These are phyloP conservation scores for Fagopyrum tataricum DNA, from an alignment of 148 eudicot species.

Conservation along the genomic window DNA sequence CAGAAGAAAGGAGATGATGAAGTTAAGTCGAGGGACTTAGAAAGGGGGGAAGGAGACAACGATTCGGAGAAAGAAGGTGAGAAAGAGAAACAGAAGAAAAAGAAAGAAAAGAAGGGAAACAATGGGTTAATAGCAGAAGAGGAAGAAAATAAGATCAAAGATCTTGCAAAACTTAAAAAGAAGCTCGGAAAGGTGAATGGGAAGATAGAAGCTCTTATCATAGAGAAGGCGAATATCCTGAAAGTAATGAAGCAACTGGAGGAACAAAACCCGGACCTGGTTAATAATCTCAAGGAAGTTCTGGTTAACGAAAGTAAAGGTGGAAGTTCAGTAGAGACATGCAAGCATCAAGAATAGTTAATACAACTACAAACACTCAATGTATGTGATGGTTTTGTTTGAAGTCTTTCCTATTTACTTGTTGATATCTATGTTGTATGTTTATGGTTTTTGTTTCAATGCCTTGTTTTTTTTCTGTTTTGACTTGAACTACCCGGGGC, in stretches of 20 bases:
- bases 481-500: no score
- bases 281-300: slow-evolving; percentile 33
- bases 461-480: no score
- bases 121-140: slow-evolving; percentile 25
- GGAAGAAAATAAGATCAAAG: slow-evolving; percentile 38
- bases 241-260: slow-evolving; percentile 44
- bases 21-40: slow-evolving; percentile 18
- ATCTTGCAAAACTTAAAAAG: slow-evolving; percentile 50
- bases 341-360: background rate
- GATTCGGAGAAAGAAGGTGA: slow-evolving; percentile 19
- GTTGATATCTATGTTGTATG: no score
- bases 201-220: slow-evolving; percentile 60
- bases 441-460: no score
- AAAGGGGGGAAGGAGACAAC: slow-evolving; percentile 16
- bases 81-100: slow-evolving; percentile 21
- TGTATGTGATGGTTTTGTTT: no score
- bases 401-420: no score
- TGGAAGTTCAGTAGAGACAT: background rate
- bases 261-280: slow-evolving; percentile 26
- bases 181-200: slow-evolving; percentile 59
- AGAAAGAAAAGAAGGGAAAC: slow-evolving; percentile 33
- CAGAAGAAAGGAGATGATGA: background rate
- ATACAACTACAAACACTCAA: no score
- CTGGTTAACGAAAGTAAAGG: background rate
- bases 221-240: slow-evolving; percentile 49